Evolutionary conservation across 2,329 filamentous ascomycete species (phyloP).

Genomic region (Cladosporium sp.): DNA sequence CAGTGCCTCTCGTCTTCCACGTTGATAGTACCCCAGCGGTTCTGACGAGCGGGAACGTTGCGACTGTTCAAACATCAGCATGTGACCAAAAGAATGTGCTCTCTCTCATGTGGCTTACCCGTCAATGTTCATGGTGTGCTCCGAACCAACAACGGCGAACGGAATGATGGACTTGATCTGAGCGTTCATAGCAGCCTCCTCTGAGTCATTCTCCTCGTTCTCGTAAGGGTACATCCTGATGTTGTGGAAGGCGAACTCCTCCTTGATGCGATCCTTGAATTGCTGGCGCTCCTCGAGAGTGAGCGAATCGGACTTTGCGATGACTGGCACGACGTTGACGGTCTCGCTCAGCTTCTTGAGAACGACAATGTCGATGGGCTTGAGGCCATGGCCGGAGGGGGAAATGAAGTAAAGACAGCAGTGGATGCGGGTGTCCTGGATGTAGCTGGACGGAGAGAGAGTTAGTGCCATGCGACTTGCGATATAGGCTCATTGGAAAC

Average conservation of each 20-base stretch:
- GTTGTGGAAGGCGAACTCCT: slow-evolving; percentile 99
- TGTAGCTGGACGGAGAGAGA: slow-evolving; percentile 57
- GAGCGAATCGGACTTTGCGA: slow-evolving; percentile 95
- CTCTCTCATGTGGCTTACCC: slow-evolving; percentile 46
- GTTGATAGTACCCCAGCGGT: slow-evolving; percentile 99
- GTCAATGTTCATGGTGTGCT: slow-evolving; percentile 96
- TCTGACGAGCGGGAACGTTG: slow-evolving; percentile 77
- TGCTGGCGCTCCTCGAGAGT: slow-evolving; percentile 92
- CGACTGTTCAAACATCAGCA: slow-evolving; percentile 9
- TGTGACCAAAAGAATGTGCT: too few species aligned
- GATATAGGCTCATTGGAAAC: background rate
- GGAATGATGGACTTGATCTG: slow-evolving; percentile 98
- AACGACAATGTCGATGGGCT: slow-evolving; percentile 99
- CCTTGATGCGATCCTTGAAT: slow-evolving; percentile 98
- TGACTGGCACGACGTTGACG: slow-evolving; percentile 97
- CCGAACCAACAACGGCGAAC: slow-evolving; percentile 95
- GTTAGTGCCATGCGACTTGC: background rate
- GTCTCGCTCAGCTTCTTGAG: slow-evolving; percentile 99
- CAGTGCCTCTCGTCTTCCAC: slow-evolving; percentile 99
- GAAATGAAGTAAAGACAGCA: slow-evolving; percentile 99
- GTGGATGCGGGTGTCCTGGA: slow-evolving; percentile 98
- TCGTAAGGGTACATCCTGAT: slow-evolving; percentile 99
- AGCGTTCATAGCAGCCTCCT: slow-evolving; percentile 89
- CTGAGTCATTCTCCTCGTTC: slow-evolving; percentile 96
- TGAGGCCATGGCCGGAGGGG: slow-evolving; percentile 94